Conservation (phyloP, 257 asterid genomes). For the Solanum sejunctum region DNA sequence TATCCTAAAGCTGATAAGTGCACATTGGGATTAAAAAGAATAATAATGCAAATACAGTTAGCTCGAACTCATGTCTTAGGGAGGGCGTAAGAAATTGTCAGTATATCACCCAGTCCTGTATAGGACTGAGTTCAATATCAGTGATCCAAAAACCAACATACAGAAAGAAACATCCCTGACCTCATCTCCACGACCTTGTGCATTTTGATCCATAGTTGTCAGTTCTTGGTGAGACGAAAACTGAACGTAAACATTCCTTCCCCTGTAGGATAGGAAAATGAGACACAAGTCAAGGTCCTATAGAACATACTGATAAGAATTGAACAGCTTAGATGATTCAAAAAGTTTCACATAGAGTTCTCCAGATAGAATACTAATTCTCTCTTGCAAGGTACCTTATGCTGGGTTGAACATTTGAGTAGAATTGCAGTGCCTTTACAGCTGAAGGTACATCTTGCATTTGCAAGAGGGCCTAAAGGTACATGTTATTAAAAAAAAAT, state of each 20-base stretch:
- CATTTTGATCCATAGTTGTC: slow-evolving; percentile 80
- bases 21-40: background rate
- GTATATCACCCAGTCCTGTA: background rate
- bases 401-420: slow-evolving; percentile 78
- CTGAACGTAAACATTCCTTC: slow-evolving; percentile 90
- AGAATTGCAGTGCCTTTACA: slow-evolving; percentile 76
- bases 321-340: background rate
- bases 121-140: background rate
- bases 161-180: slow-evolving; percentile 27
- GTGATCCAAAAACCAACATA: background rate
- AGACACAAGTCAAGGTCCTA: background rate
- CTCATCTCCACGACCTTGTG: slow-evolving; percentile 95
- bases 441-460: slow-evolving; percentile 96
- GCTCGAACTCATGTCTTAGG: background rate
- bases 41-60: background rate
- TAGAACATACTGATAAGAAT: background rate
- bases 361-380: background rate
- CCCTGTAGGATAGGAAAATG: slow-evolving; percentile 33
- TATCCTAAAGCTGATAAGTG: background rate
- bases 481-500: background rate
- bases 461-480: slow-evolving; percentile 84
- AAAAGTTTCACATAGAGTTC: background rate
- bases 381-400: slow-evolving; percentile 38
- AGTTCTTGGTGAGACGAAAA: slow-evolving; percentile 97
- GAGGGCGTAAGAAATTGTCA: background rate